Conservation (phyloP, 306 rosid genomes). For the Comarum palustre region DNA sequence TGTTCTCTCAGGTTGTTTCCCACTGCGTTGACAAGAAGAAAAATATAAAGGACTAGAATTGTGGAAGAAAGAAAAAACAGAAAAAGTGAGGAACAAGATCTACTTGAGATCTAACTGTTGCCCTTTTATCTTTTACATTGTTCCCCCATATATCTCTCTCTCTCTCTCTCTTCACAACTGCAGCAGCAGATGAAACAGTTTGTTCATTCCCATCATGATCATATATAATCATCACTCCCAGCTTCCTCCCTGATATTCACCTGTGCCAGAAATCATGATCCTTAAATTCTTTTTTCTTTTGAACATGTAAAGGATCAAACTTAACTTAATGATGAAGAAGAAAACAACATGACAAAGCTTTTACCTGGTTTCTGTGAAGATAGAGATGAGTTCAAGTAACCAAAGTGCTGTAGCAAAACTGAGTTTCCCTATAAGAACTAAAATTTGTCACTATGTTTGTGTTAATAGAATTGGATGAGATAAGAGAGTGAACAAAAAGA, state of each 20-base stretch:
- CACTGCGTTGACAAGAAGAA: constrained; percentile 55
- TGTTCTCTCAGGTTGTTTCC: constrained; percentile 44
- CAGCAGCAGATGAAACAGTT: constrained; percentile 24
- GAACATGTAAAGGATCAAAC: not conserved
- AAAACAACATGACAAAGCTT: not conserved
- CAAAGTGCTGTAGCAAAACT: constrained; percentile 43
- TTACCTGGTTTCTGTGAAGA: constrained; percentile 61
- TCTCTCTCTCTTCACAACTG: constrained; percentile 15
- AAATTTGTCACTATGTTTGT: constrained; percentile 2
- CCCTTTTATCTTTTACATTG: constrained; percentile 32
- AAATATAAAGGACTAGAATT: constrained; percentile 13
- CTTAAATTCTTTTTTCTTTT: not conserved
- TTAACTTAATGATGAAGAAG: not conserved
- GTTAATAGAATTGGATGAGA: not conserved
- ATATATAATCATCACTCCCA: constrained; percentile 34
- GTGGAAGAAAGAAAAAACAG: constrained; percentile 7
- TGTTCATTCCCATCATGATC: not conserved
- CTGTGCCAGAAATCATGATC: constrained; percentile 28
- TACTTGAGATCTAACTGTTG: constrained; percentile 30
- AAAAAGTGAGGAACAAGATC: constrained; percentile 18
- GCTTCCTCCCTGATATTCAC: constrained; percentile 41
- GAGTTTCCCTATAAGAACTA: constrained; percentile 48
- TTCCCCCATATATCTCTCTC: constrained; percentile 10
- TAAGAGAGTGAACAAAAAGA: not conserved
- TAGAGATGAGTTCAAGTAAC: constrained; percentile 41